Evolutionary conservation across 1,284 basidiomycete genomes (phyloP), one percentile per base, ranked within the genome.

Genomic region (Veloboletus limbatus): DNA sequence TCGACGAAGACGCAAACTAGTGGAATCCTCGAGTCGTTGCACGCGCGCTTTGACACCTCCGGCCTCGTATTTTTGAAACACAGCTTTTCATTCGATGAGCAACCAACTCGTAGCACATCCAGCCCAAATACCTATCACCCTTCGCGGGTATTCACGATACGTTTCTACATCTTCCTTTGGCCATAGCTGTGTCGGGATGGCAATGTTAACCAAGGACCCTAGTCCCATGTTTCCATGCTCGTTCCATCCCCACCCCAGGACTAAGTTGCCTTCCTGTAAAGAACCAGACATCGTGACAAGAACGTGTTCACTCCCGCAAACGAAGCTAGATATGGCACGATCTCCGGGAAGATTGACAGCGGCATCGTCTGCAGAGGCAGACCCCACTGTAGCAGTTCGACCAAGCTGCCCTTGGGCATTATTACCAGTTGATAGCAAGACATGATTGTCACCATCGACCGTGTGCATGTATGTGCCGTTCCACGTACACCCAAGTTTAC

Each of bases 171-270:
- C 46, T 20, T 49, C 34, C 14, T 53, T 49, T 0, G 76, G 76
- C 79, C 81, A 87, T n/a, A 87, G 57, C 44, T 70, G 73, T 3
- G 66, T 54, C 11, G 82, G 81, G 17, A 67, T 32, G 30, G 69
- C 60, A 9, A 75, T 65, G 54, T 89, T 82, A 5, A 73, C 66
- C 4, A 76, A 77, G 41, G 76, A 70, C 0, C 82, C 85, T 21
- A 80, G 59, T 0, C 88, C 92, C 13, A 96, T 73, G 65, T 95
- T 97, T 10, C 93, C 93, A 62, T 96, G 93, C 65, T 97, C 93
- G 64, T 96, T 97, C 93, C 93, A 96, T 0, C 93, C 93, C 85
- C 92, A 95, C 0, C 80, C 85, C 77, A 79, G 88, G 1, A 93
- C 76, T 51, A 79, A 45, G 17, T 40, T 35, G 10, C 43, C 27